Base-by-base conservation (phyloP, 495 filamentous ascomycete species). In the Aspergillus ellipticus region DNA sequence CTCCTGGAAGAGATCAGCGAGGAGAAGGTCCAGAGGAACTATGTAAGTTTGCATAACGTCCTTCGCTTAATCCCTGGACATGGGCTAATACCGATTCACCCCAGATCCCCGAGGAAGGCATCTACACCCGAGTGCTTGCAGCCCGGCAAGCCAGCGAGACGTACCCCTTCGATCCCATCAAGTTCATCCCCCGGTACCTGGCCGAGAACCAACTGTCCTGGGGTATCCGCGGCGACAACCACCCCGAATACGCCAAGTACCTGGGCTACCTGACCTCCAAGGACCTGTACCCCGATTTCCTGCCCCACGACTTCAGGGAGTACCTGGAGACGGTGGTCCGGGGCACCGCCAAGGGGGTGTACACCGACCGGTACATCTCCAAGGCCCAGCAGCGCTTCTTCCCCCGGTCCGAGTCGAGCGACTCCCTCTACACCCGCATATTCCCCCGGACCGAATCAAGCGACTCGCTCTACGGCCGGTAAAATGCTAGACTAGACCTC, bases 181-280 rank as follows among this genome's bases (percentile, higher is more conserved):
- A 74, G 54, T 72, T 76, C 56, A 68, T 79, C 43, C 63, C 69
- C 15, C 66, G 72, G 0, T 71, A 73, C 20, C 55, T 74, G 15
- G 67, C 74, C 54, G 71, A 85, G 56, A 83, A 84, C 55, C 64
- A 75, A 50, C 65, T 78, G 48, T 78, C 74, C 0, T 80, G 77
- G 76, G 75, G 73, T 29, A 65, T 85, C 26, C 75, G 82, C 15
- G 77, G 75, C 20, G 82, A 86, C 51, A 84, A 85, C 61, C 79
- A 71, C 46, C 79, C 77, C 0, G 80, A 82, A 51, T 75, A 75
- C 54, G 82, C 82, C 26, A 75, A 74, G 54, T 84, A 85, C 60
- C 70, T 86, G 8, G 82, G 83, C 7, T 85, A 84, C 61, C 48
- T 84, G 42, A 71, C 76, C 51, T 73, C 75, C 19, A 76, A 77